Conservation (phyloP, 169 alveolate genomes). For the Besnoitia besnoiti region DNA sequence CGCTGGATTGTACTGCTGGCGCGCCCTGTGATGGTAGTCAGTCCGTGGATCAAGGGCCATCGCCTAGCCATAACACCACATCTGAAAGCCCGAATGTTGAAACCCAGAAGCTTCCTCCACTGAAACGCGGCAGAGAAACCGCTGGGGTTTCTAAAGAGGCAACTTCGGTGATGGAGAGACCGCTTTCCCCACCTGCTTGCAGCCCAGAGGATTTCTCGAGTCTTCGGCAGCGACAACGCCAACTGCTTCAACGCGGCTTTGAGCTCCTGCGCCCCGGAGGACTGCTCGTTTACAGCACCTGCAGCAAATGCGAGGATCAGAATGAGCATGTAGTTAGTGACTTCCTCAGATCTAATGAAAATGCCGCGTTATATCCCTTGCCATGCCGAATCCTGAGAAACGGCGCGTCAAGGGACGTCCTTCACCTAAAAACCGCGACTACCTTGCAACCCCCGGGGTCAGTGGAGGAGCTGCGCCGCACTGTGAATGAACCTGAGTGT, state of each 20-base stretch:
- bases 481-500: not conserved
- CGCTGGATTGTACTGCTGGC: not conserved
- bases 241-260: constrained; percentile 45
- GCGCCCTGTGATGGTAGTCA: not conserved
- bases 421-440: too few species aligned
- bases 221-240: not conserved
- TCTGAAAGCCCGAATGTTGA: not conserved
- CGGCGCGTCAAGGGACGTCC: not conserved
- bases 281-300: constrained; percentile 74
- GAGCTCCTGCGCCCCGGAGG: constrained; percentile 63
- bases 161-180: not conserved
- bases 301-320: constrained; percentile 71
- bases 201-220: not conserved
- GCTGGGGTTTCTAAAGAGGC: not conserved
- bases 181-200: not conserved
- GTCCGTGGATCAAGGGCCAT: not conserved
- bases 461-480: too few species aligned
- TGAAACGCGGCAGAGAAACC: too few species aligned
- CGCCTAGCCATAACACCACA: not conserved
- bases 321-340: constrained; percentile 72
- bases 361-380: constrained; percentile 38
- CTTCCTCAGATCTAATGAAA: constrained; percentile 39
- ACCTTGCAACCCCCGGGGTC: too few species aligned
- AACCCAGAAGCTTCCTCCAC: not conserved
- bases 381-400: not conserved